Evolutionary conservation across 768 basidiomycete species (phyloP), one percentile per base, ranked within the genome.

Genomic region (Pleurotus tuoliensis): DNA sequence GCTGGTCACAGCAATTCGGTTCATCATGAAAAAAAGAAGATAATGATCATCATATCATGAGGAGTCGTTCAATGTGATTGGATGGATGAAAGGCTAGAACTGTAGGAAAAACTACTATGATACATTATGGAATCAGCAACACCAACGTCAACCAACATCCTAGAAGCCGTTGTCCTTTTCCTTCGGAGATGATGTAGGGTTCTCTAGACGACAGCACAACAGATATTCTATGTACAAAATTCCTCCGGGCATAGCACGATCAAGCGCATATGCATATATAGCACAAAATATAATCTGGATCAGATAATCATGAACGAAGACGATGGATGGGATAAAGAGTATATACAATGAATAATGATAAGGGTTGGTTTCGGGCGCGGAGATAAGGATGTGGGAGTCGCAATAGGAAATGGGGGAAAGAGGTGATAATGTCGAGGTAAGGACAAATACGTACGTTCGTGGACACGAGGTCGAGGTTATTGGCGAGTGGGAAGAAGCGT

Each of bases 311-410:
- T 40, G 51, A 53, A 53, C 51, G 51, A 53, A 53, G 51, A 22
- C 18, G 39, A 20, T n/a, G 22, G 34, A 22, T 47, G 22, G 51
- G 51, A 53, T 39, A 24, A 53, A 53, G 24, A n/a, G 51, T 53
- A 53, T 53, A 53, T 53, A 53, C 51, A 53, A 18, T 41, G 51
- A 53, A 53, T 53, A 53, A 40, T 41, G 51, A 53, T 53, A 53
- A 11, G 51, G 39, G 30, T 27, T 15, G 43, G 43, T 8, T 44
- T n/a, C 16, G 43, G 51, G 24, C 22, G 51, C 38, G 38, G 51
- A 53, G 48, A 50, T 50, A 50, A 50, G 48, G 18, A 27, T 38
- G 48, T 50, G 48, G 48, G 51, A 41, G 51, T 53, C 51, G 51
- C 51, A 39, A 37, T 24, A 41, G 51, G 41, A 25, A 22, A 53